phyloP scores from a whole-genome alignment of 2,329 filamentous ascomycete genomes.

The Fusarium albosuccineum region DNA sequence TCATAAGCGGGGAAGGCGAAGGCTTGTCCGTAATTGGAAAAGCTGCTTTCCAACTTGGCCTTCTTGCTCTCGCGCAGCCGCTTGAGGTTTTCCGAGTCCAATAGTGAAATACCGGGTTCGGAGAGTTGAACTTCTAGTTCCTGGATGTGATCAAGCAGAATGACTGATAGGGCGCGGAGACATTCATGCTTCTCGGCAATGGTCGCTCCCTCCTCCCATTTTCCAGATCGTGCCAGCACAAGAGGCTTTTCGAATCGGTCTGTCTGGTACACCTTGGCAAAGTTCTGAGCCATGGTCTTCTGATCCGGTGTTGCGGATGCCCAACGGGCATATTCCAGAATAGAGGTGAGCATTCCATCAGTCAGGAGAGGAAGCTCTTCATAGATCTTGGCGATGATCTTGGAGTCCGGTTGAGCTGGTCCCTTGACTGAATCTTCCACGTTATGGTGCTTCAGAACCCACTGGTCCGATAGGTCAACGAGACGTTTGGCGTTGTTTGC shows the following conservation, averaged over 20 bases:
- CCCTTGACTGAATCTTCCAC: constrained; percentile 50
- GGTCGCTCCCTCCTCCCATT: constrained; percentile 69
- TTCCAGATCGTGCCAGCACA: constrained; percentile 65
- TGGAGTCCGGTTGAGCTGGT: constrained; percentile 53
- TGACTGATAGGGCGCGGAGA: constrained; percentile 67
- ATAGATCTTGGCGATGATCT: constrained; percentile 60
- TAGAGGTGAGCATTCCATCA: constrained; percentile 66
- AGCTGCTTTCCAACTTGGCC: constrained; percentile 64
- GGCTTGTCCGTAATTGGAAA: constrained; percentile 72
- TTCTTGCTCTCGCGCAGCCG: constrained; percentile 57
- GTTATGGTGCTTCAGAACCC: constrained; percentile 63
- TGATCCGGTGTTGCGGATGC: constrained; percentile 60
- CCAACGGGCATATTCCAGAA: constrained; percentile 67
- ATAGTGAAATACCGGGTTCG: constrained; percentile 46
- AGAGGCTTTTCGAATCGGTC: constrained; percentile 67
- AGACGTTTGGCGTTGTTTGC: constrained; percentile 73
- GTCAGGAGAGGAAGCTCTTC: constrained; percentile 64
- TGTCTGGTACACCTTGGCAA: constrained; percentile 61
- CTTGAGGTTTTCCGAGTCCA: constrained; percentile 49
- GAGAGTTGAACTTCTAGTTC: constrained; percentile 48
- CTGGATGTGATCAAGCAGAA: constrained; percentile 67
- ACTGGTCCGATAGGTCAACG: constrained; percentile 68
- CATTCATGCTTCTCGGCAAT: constrained; percentile 71
- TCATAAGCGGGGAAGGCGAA: constrained; percentile 86
- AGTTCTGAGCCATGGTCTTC: constrained; percentile 59